These are phyloP conservation scores for Fagus crenata DNA, from an alignment of 306 rosid genomes.

Conservation along the genomic window DNA sequence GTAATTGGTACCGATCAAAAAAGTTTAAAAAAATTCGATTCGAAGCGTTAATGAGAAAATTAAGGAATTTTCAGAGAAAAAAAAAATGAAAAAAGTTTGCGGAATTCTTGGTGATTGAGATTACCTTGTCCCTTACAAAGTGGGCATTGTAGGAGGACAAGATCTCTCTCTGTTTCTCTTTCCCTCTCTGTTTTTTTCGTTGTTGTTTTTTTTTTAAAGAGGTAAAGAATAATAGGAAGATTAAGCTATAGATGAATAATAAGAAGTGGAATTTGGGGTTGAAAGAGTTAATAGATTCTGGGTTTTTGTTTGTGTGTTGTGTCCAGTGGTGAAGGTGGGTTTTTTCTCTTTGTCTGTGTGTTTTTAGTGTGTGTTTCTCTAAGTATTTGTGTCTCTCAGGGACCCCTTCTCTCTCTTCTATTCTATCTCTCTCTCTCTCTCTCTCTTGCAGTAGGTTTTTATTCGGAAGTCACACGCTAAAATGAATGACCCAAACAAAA, in stretches of 20 bases:
- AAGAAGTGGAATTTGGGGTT: background rate
- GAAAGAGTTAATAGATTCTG: background rate
- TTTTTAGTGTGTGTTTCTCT: background rate
- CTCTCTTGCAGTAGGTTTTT: slow-evolving; percentile 18
- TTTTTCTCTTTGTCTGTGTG: background rate
- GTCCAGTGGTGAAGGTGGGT: background rate
- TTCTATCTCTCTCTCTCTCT: slow-evolving; percentile 20
- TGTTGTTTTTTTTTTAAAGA: background rate
- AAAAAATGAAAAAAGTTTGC: background rate
- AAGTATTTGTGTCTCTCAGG: slow-evolving; percentile 13
- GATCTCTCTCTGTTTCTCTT: slow-evolving; percentile 39
- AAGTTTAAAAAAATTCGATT: slow-evolving; percentile 9
- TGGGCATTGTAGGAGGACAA: slow-evolving; percentile 54
- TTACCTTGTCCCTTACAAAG: slow-evolving; percentile 60
- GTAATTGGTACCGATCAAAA: slow-evolving; percentile 27
- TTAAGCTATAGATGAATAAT: background rate
- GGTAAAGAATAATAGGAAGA: no score
- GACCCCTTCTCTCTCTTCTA: background rate
- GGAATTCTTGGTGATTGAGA: slow-evolving; percentile 26
- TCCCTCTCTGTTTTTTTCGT: background rate
- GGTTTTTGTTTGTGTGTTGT: background rate
- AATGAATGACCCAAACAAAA: background rate
- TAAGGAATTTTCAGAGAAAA: background rate
- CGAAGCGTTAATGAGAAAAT: slow-evolving; percentile 14
- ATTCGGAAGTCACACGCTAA: slow-evolving; percentile 43